A percentile compares a stretch with the other conserved stretches of the same genome.
phyloP scores from a whole-genome alignment of 2,329 filamentous ascomycete genomes.

The Talaromyces sp. region DNA sequence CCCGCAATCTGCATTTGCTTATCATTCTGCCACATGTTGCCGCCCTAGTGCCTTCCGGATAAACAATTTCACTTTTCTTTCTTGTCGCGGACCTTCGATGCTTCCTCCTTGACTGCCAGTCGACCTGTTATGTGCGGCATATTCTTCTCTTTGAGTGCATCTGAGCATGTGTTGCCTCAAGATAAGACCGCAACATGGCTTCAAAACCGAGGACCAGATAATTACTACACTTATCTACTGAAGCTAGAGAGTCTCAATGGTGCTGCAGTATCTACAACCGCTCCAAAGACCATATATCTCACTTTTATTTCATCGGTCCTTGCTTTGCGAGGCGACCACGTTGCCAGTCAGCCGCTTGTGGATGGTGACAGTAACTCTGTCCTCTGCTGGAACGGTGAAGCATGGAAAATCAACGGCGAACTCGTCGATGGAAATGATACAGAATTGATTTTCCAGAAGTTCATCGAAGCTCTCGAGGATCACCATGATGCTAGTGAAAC shows the following conservation, averaged over 20 bases:
- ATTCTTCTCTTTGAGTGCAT: constrained; percentile 48
- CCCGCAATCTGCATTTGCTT: constrained; percentile 27
- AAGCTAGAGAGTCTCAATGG: constrained; percentile 19
- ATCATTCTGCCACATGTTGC: constrained; percentile 32
- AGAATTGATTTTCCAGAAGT: constrained; percentile 60
- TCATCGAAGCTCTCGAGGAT: constrained; percentile 47
- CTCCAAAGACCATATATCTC: constrained; percentile 44
- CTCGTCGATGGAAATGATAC: constrained; percentile 73
- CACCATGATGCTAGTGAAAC: constrained; percentile 19
- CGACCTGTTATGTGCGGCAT: constrained; percentile 48
- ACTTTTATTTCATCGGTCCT: constrained; percentile 80
- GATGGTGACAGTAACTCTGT: constrained; percentile 58
- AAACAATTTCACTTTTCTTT: not conserved
- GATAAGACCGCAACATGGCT: constrained; percentile 35
- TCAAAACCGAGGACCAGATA: constrained; percentile 45
- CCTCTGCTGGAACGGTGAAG: constrained; percentile 97
- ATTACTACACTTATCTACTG: constrained; percentile 33
- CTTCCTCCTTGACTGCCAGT: not conserved
- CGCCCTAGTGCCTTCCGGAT: constrained; percentile 7
- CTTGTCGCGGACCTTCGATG: not conserved
- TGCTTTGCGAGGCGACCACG: constrained; percentile 72
- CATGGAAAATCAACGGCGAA: constrained; percentile 68
- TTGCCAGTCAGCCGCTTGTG: constrained; percentile 71
- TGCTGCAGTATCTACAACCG: not conserved
- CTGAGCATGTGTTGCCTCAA: constrained; percentile 28